phyloP scores from a whole-genome alignment of 2,329 filamentous ascomycete genomes.

The Phyllachora maydis region DNA sequence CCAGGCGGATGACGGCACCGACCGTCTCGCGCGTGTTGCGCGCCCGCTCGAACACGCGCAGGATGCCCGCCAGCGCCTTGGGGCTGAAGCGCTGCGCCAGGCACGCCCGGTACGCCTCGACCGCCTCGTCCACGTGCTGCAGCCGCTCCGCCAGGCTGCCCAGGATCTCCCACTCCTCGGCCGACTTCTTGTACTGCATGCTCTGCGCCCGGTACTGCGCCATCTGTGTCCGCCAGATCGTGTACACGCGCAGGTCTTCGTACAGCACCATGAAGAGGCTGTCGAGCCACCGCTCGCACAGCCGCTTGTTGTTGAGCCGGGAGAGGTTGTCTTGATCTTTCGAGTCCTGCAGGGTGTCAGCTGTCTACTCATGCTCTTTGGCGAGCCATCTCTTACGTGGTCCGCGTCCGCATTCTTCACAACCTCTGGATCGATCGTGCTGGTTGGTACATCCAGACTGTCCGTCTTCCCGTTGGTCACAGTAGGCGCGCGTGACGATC shows the following conservation, averaged over 20 bases:
- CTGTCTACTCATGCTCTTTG: too few relatives aligned
- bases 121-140: conserved; percentile 77
- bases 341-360: conserved; percentile 33
- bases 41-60: conserved; percentile 57
- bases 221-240: conserved; percentile 97
- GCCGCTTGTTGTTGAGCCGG: conserved; percentile 87
- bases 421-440: conserved; percentile 57
- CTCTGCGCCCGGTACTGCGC: conserved; percentile 85
- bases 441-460: conserved; percentile 55
- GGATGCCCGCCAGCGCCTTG: conserved; percentile 71
- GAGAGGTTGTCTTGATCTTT: conserved; percentile 56
- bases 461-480: conserved; percentile 11
- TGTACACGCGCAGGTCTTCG: conserved; percentile 93
- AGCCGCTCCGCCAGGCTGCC: conserved; percentile 81
- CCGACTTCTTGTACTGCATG: conserved; percentile 88
- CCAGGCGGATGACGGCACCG: conserved; percentile 69
- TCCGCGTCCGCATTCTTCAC: conserved; percentile 49
- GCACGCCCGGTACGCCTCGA: conserved; percentile 84
- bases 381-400: conserved; percentile 40
- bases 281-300: conserved; percentile 95
- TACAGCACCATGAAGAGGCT: conserved; percentile 99
- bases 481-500: conserved; percentile 8
- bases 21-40: conserved; percentile 68
- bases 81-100: conserved; percentile 78
- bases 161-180: conserved; percentile 96